Evolutionary conservation across 106 monocot genomes (phyloP).

Genomic region (Cymbidium sinense): DNA sequence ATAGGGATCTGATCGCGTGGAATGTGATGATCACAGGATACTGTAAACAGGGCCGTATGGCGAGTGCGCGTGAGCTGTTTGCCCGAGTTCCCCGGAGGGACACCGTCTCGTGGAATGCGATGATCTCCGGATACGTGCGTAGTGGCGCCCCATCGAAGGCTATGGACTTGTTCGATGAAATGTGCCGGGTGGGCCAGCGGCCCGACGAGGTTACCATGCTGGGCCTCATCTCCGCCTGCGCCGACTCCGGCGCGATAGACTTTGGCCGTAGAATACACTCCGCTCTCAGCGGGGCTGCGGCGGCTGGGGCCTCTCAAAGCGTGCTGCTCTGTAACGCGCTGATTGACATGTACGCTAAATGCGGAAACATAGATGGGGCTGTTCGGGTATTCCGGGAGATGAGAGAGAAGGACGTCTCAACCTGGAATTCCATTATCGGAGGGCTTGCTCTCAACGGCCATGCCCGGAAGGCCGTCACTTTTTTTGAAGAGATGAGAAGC

Average conservation of each 20-base stretch:
- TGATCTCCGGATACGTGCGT: constrained; percentile 48
- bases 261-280: constrained; percentile 32
- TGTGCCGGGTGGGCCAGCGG: constrained; percentile 22
- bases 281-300: constrained; percentile 8
- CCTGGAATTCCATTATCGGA: constrained; percentile 57
- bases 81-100: constrained; percentile 28
- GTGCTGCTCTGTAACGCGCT: constrained; percentile 45
- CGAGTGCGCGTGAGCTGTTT: constrained; percentile 40
- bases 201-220: constrained; percentile 58
- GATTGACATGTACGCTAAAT: constrained; percentile 89
- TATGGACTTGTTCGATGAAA: constrained; percentile 53
- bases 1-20: constrained; percentile 55
- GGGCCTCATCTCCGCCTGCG: constrained; percentile 47
- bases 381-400: constrained; percentile 42
- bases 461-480: constrained; percentile 18
- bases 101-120: constrained; percentile 68
- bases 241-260: constrained; percentile 34
- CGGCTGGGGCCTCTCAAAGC: neutral
- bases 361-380: constrained; percentile 49
- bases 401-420: constrained; percentile 48
- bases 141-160: constrained; percentile 22
- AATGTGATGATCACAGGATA: constrained; percentile 77
- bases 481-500: constrained; percentile 43
- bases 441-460: constrained; percentile 56
- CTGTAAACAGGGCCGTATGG: constrained; percentile 36